Evolutionary conservation across 306 rosid species (phyloP).

Genomic region (Glycyrrhiza uralensis): DNA sequence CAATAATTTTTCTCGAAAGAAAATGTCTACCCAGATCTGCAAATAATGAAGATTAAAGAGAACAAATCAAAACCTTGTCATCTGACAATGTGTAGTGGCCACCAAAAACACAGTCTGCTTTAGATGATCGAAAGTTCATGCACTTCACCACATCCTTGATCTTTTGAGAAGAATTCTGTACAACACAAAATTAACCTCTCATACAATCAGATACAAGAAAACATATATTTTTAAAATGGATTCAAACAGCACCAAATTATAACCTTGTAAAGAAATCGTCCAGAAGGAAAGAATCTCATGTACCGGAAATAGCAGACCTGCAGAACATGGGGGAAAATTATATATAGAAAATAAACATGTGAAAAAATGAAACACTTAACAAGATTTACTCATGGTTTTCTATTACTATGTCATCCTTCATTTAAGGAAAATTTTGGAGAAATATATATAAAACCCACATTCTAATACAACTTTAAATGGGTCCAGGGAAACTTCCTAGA

Average conservation of each 20-base stretch:
- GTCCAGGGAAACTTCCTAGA: slow-evolving; percentile 3
- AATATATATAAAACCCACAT: neutral
- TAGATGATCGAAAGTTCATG: slow-evolving; percentile 80
- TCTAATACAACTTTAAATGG: neutral
- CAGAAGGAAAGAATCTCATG: slow-evolving; percentile 83
- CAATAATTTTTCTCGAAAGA: neutral
- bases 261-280: slow-evolving; percentile 92
- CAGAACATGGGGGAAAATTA: slow-evolving; percentile 14
- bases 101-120: slow-evolving; percentile 60
- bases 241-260: slow-evolving; percentile 10
- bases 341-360: neutral
- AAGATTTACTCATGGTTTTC: neutral
- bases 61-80: slow-evolving; percentile 61
- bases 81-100: slow-evolving; percentile 87
- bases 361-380: neutral
- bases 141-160: slow-evolving; percentile 77
- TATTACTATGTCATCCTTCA: neutral
- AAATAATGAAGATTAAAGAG: neutral
- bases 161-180: slow-evolving; percentile 86
- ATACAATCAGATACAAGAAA: slow-evolving; percentile 26
- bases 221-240: neutral
- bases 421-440: neutral
- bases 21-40: neutral
- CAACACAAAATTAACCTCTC: slow-evolving; percentile 16
- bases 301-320: slow-evolving; percentile 96